These are phyloP conservation scores for Staphylotrichum tortipilum DNA, from an alignment of 495 filamentous ascomycete species.

Conservation along the genomic window DNA sequence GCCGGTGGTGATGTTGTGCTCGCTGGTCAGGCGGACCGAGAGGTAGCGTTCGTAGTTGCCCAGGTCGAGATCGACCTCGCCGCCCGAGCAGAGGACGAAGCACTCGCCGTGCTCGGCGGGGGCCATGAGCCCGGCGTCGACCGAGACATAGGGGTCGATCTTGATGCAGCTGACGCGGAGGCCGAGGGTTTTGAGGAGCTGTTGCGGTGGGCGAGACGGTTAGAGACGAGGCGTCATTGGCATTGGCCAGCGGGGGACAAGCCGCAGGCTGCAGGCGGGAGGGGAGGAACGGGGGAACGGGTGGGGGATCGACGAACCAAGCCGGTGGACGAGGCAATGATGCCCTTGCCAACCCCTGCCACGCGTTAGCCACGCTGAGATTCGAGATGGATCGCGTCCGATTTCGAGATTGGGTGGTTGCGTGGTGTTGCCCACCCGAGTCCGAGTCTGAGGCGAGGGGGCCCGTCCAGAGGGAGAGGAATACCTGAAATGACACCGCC, in stretches of 20 bases:
- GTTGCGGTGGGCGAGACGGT: constrained; percentile 38
- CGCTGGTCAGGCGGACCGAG: constrained; percentile 55
- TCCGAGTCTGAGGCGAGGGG: too few relatives aligned
- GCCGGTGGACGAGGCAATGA: constrained; percentile 23
- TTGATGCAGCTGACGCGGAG: constrained; percentile 41
- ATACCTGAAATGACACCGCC: constrained; percentile 19
- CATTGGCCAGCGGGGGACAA: not conserved
- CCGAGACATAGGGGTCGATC: constrained; percentile 79
- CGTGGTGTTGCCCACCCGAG: too few relatives aligned
- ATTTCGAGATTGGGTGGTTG: too few relatives aligned
- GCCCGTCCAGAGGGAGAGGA: too few relatives aligned
- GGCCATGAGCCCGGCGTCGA: constrained; percentile 66
- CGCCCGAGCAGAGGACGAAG: constrained; percentile 32
- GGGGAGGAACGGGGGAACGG: not conserved
- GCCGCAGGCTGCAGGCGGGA: too few relatives aligned
- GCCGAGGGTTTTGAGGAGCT: constrained; percentile 73
- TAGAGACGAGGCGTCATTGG: constrained; percentile 6
- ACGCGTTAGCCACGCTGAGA: not conserved
- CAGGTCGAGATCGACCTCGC: constrained; percentile 67
- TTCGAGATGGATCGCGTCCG: too few relatives aligned
- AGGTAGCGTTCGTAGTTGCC: constrained; percentile 79
- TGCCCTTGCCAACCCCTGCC: constrained; percentile 24
- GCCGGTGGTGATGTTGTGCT: constrained; percentile 91
- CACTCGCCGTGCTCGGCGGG: constrained; percentile 53
- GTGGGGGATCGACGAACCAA: constrained; percentile 9